Evolutionary conservation across 352 stramenopile genomes (phyloP).

Genomic region (Phytophthora pluvialis): DNA sequence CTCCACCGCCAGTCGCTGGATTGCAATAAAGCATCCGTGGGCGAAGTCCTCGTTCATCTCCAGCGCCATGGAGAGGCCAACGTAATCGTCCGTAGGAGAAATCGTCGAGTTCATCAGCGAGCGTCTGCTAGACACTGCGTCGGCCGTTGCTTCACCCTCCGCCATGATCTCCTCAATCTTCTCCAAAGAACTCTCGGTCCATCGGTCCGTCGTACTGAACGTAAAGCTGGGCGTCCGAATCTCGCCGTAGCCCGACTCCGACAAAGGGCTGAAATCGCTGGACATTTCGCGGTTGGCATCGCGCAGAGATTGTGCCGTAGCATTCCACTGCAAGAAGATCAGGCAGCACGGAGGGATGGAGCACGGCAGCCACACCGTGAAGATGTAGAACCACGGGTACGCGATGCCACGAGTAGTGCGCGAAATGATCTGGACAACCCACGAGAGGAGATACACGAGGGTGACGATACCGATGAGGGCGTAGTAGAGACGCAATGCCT

Average conservation of each 20-base stretch:
- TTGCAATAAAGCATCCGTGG: slow-evolving; percentile 80
- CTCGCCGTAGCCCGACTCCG: slow-evolving; percentile 70
- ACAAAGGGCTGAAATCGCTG: slow-evolving; percentile 58
- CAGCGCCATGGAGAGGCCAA: slow-evolving; percentile 83
- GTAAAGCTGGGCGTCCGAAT: slow-evolving; percentile 82
- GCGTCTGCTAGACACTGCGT: slow-evolving; percentile 27
- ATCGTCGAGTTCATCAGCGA: slow-evolving; percentile 43
- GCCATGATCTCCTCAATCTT: slow-evolving; percentile 56
- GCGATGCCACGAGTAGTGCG: slow-evolving; percentile 62
- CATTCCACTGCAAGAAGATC: slow-evolving; percentile 91
- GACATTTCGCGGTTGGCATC: slow-evolving; percentile 54
- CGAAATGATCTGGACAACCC: slow-evolving; percentile 83
- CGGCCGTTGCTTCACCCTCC: slow-evolving; percentile 36
- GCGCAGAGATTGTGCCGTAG: slow-evolving; percentile 81
- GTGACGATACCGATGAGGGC: slow-evolving; percentile 87
- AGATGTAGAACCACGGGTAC: slow-evolving; percentile 92
- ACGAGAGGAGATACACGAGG: slow-evolving; percentile 84
- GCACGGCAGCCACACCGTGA: slow-evolving; percentile 85
- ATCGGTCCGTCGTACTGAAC: slow-evolving; percentile 73
- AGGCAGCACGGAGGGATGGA: slow-evolving; percentile 87
- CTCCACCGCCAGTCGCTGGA: slow-evolving; percentile 65
- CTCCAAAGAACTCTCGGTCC: slow-evolving; percentile 52
- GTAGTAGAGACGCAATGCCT: slow-evolving; percentile 88
- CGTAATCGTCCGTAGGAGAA: slow-evolving; percentile 59
- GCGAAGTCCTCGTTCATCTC: slow-evolving; percentile 83